Evolutionary conservation across 768 basidiomycete genomes (phyloP), one percentile per base, ranked within the genome.

Genomic region (Lenzites betulinus): DNA sequence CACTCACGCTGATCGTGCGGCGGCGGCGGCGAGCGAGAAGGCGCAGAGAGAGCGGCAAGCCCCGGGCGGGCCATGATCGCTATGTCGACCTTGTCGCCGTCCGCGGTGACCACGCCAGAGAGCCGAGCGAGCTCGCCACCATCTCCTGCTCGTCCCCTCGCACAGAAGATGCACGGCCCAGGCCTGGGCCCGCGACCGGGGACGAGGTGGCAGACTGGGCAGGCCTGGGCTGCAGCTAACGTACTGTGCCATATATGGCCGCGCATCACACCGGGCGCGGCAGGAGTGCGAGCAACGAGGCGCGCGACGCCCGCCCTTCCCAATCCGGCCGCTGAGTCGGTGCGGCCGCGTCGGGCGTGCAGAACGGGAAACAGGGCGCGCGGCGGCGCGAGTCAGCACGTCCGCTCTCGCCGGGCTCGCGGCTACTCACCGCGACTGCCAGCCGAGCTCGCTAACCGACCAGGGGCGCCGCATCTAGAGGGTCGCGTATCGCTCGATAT

Each of bases 221-320:
- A 26, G 56, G 56, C 48, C 56, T 51, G 39, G 56, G 28, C 56
- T 18, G 12, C n/a, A 20, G 18, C 39, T 26, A 33, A 26, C 3
- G 51, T 39, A 42, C 13, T n/a, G 25, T 5, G 9, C 20, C 18
- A 15, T 6, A 52, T 16, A 13, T 41, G 22, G 30, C 20, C 4
- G 43, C 22, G 33, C 15, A 23, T 23, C 44, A 55, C 9, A 23
- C 54, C 54, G n/a, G n/a, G n/a, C n/a, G n/a, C n/a, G 56, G 48
- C 56, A 48, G 56, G 47, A 48, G 55, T 13, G 47, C 26, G 47
- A 57, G 25, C 38, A 50, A 49, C 55, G 55, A 57, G 46, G 36
- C 35, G 35, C 33, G 13, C 38, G 56, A 58, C 48, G 56, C n/a
- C n/a, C n/a, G 56, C 33, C 13, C 42, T 58, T 28, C 56, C 49